These are phyloP conservation scores for Hyaloscypha finlandica DNA, from an alignment of 495 filamentous ascomycete species.

Conservation along the genomic window DNA sequence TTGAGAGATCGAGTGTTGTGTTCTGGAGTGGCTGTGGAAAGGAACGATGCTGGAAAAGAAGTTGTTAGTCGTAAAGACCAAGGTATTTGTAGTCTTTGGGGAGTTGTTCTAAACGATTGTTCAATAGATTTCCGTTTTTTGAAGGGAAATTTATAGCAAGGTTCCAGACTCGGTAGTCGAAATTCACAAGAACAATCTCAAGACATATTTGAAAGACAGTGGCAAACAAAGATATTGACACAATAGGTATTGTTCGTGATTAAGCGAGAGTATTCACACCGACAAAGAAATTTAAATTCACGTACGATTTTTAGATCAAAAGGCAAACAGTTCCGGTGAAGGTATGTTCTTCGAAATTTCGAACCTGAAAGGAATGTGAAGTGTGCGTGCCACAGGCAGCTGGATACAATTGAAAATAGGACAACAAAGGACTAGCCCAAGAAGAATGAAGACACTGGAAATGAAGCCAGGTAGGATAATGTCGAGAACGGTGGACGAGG, in stretches of 20 bases:
- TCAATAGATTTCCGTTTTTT: neutral
- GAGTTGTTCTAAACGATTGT: too few relatives aligned
- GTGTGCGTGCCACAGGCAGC: constrained; percentile 26
- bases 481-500: constrained; percentile 13
- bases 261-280: too few relatives aligned
- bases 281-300: too few relatives aligned
- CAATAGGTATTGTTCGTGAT: neutral
- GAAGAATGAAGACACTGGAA: constrained; percentile 18
- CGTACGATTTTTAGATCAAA: too few relatives aligned
- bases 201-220: too few relatives aligned
- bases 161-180: neutral
- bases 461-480: constrained; percentile 19
- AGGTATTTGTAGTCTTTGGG: neutral
- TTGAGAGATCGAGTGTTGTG: neutral
- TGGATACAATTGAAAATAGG: constrained; percentile 3
- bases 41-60: neutral
- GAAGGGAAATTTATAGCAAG: neutral
- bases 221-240: neutral
- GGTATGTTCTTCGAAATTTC: neutral
- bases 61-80: neutral
- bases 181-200: too few relatives aligned
- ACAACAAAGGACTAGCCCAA: constrained; percentile 28
- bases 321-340: too few relatives aligned
- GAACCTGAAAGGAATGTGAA: constrained; percentile 23
- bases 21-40: neutral